A percentile compares a stretch with the other conserved stretches of the same genome.
Conservation (phyloP, 345 rosid species). For the Citrus cavaleriei region DNA sequence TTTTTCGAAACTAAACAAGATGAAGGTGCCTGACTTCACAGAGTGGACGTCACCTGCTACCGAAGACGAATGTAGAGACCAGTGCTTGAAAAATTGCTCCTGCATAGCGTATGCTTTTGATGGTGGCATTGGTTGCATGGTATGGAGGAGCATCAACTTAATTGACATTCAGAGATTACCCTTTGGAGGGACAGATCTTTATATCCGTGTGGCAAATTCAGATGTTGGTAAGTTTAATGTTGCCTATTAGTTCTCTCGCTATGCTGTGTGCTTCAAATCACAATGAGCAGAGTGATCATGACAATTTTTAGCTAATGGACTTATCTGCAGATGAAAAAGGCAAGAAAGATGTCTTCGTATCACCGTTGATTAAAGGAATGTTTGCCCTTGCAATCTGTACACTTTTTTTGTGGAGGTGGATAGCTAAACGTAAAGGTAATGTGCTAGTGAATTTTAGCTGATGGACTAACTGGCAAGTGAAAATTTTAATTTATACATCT, state of each 20-base stretch:
- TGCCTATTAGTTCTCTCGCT: neutral
- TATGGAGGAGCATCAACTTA: slow-evolving; percentile 42
- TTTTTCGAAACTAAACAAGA: slow-evolving; percentile 31
- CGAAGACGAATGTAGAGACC: slow-evolving; percentile 24
- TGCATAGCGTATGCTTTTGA: slow-evolving; percentile 11
- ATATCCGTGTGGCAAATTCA: slow-evolving; percentile 8
- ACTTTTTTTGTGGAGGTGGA: slow-evolving; percentile 11
- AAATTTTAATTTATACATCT: neutral
- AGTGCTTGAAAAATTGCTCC: slow-evolving; percentile 45
- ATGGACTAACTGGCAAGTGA: neutral
- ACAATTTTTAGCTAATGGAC: neutral
- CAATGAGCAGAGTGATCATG: neutral
- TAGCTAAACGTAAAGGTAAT: slow-evolving; percentile 21
- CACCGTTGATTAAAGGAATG: neutral
- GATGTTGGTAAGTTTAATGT: slow-evolving; percentile 20
- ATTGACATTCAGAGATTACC: slow-evolving; percentile 34
- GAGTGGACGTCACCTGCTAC: neutral
- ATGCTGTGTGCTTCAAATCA: neutral
- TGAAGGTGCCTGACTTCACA: slow-evolving; percentile 43
- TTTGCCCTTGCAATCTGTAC: slow-evolving; percentile 10
- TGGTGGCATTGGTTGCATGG: slow-evolving; percentile 38
- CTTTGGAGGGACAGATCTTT: slow-evolving; percentile 33
- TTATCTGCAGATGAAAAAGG: slow-evolving; percentile 12
- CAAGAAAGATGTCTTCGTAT: neutral
- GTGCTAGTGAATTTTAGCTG: neutral